Evolutionary conservation across 192 early-diverging fungal genomes (phyloP), one percentile per base, ranked within the genome.

Genomic region (Backusella tarrabulga): DNA sequence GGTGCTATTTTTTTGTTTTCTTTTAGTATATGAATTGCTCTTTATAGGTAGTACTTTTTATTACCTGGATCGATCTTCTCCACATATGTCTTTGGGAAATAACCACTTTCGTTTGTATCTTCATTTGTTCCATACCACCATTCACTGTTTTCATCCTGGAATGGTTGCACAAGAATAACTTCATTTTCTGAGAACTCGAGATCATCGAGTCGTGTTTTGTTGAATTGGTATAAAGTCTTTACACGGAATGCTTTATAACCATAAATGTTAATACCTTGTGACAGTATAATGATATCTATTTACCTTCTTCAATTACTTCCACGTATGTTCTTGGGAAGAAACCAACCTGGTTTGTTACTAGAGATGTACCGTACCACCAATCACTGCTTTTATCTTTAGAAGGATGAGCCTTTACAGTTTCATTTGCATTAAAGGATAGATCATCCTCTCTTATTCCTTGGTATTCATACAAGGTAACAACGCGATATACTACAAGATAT

Each of bases 271-370:
- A 42, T 35, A 42, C 46, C 26, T 17, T 15, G 4, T 44, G 15
- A 0, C 15, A 44, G 42, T 12, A 5, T 44, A 17, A 15, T 44
- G 21, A 23, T 2, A 56, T 26, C 3, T 3, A 32, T 4, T 52
- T 77, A 78, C 77, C 80, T 84, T 86, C 40, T 80, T 80, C 76
- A 34, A 77, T 42, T 2, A 81, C 74, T 74, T 90, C 87, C n/a
- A 85, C 84, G 83, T 88, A 93, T 36, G 83, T 88, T 19, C 80
- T 76, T 54, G 92, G 92, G 76, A 92, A 91, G 83, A 89, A 93
- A 5, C 92, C 92, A 35, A 73, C 76, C n/a, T 63, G 56, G 11
- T 86, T 78, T 0, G 77, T 77, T 19, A 78, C 69, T 23, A 80
- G 41, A 6, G 74, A 76, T 19, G 79, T 82, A 23, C 92, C 91